A percentile compares a stretch with the other conserved stretches of the same genome.
Evolutionary conservation across 2,329 filamentous ascomycete species (phyloP).

Genomic region (Hymenoscyphus fructigenus): DNA sequence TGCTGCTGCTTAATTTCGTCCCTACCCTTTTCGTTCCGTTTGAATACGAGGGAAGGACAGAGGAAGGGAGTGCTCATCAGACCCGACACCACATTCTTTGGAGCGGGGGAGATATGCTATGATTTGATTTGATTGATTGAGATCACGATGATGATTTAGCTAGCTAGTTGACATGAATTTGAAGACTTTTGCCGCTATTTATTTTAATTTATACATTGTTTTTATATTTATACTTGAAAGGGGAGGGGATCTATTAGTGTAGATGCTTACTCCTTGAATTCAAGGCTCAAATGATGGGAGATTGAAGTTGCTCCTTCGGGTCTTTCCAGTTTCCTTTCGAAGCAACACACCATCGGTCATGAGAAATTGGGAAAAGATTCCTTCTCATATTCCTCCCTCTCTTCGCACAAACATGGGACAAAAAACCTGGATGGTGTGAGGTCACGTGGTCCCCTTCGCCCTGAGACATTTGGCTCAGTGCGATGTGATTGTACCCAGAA

Average conservation of each 20-base stretch:
- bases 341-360: no score
- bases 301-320: no score
- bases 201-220: not conserved
- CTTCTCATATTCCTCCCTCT: no score
- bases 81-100: slow-evolving; percentile 39
- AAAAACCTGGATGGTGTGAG: no score
- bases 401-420: no score
- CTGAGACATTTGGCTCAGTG: not conserved
- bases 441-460: not conserved
- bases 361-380: no score
- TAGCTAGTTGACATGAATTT: not conserved
- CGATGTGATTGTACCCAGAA: no score
- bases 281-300: no score
- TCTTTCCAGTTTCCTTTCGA: no score
- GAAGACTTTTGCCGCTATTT: not conserved
- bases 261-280: not conserved
- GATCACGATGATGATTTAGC: not conserved
- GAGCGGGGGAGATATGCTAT: slow-evolving; percentile 20
- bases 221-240: no score
- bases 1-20: slow-evolving; percentile 35
- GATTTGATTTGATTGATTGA: not conserved
- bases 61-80: slow-evolving; percentile 33
- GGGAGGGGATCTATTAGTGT: no score
- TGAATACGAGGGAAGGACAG: not conserved
- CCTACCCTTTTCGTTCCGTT: not conserved